Base-by-base conservation (phyloP, 164 flowering plant species). In the Magnolia kwangsiensis region DNA sequence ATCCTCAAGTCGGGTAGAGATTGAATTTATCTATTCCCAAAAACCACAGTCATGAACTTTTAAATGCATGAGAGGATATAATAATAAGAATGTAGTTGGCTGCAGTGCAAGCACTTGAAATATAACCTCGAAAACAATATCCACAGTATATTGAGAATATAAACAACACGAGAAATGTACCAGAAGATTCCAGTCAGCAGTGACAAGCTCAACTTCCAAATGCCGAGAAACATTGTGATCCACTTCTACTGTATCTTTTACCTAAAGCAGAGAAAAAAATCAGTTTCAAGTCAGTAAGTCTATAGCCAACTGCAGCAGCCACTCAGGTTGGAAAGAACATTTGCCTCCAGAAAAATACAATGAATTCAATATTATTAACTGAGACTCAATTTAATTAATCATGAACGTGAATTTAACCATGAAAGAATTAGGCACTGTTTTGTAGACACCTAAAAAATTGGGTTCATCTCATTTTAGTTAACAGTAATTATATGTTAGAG, bases 151-250 rank as follows among this genome's bases (percentile, higher is more conserved):
- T 55, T 55, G 18, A 55, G 61, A 16, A 55, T 55, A 11, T 11
- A 55, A 55, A 11, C 61, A 55, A 55, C 29, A n/a, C 5, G 8
- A 72, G 4, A 37, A 16, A 65, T 37, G 21, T 85, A 96, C 99
- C 98, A 96, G 72, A 80, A 94, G 89, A 85, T 91, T 83, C 98
- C 98, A 94, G 77, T 96, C 96, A 71, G 80, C 84, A 55, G 80
- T 77, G 24, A 63, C 51, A 70, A 96, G 97, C 77, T 96, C 98
- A 73, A 78, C 65, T 16, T 70, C 80, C 85, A 96, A 84, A 87
- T 96, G 96, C 70, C 99, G 92, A 80, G 98, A 86, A 71, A 96
- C 99, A 87, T 96, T 96, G 78, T 85, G 84, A 86, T 96, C 99
- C 80, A 96, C 98, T 85, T 89, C 89, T 59, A 90, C 85, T 78